A percentile compares a stretch with the other conserved stretches of the same genome.
phyloP scores from a whole-genome alignment of 345 rosid genomes.

The Microthlaspi erraticum region DNA sequence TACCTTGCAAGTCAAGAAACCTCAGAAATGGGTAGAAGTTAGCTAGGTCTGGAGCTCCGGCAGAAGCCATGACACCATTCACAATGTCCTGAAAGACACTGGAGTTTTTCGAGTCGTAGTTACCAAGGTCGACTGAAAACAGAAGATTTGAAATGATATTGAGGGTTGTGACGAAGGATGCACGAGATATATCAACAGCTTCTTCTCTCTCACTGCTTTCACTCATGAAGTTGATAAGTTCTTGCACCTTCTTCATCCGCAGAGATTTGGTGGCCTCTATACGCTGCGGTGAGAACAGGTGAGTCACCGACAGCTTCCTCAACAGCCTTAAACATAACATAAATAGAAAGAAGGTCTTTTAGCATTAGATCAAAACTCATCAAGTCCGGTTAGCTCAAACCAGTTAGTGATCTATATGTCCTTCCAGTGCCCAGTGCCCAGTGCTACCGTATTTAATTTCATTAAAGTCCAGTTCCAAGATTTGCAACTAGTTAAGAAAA shows the following conservation, averaged over 20 bases:
- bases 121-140: conserved; percentile 40
- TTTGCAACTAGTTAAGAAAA: too few relatives aligned
- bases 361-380: too few relatives aligned
- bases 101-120: conserved; percentile 25
- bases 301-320: background rate
- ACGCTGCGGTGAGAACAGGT: background rate
- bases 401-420: too few relatives aligned
- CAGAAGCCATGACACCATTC: conserved; percentile 44
- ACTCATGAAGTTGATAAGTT: conserved; percentile 12
- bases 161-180: conserved; percentile 3
- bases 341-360: too few relatives aligned
- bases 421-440: too few relatives aligned
- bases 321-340: background rate
- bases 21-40: too few relatives aligned
- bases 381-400: too few relatives aligned
- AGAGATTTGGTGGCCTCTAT: background rate
- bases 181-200: conserved; percentile 25
- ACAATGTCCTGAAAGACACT: conserved; percentile 44
- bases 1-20: conserved; percentile 52
- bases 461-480: too few relatives aligned
- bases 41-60: conserved; percentile 46
- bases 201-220: conserved; percentile 27
- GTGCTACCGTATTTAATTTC: too few relatives aligned
- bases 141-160: background rate
- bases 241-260: conserved; percentile 12